phyloP scores from a whole-genome alignment of 2,329 filamentous ascomycete genomes.

The Onygenales sp. region DNA sequence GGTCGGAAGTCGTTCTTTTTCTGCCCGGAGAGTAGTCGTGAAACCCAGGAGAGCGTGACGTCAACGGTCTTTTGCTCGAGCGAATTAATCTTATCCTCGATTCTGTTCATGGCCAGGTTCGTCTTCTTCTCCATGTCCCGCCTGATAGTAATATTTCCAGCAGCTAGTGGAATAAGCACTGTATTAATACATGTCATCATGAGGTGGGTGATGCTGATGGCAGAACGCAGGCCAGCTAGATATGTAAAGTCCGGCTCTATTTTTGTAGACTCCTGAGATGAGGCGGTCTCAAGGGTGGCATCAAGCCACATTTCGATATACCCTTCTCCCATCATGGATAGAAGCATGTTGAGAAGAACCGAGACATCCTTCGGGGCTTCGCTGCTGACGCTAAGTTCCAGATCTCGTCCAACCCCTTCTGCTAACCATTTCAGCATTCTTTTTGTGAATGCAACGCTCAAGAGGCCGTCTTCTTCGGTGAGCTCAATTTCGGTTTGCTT shows the following conservation, averaged over 20 bases:
- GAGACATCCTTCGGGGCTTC: slow-evolving; percentile 94
- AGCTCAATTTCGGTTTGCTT: slow-evolving; percentile 83
- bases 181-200: slow-evolving; percentile 89
- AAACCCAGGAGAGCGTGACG: slow-evolving; percentile 66
- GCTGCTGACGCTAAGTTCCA: slow-evolving; percentile 77
- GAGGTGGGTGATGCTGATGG: slow-evolving; percentile 81
- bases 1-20: slow-evolving; percentile 86
- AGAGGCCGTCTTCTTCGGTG: slow-evolving; percentile 74
- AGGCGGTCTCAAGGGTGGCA: slow-evolving; percentile 63
- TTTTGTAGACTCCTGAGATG: slow-evolving; percentile 67
- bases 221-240: slow-evolving; percentile 65
- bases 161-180: slow-evolving; percentile 80
- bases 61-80: slow-evolving; percentile 62
- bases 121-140: slow-evolving; percentile 82
- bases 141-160: slow-evolving; percentile 80
- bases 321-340: slow-evolving; percentile 80
- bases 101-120: slow-evolving; percentile 60
- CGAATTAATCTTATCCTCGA: slow-evolving; percentile 73
- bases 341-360: slow-evolving; percentile 69
- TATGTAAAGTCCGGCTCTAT: slow-evolving; percentile 81
- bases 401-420: slow-evolving; percentile 80
- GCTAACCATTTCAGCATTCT: slow-evolving; percentile 97
- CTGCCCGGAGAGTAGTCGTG: slow-evolving; percentile 62
- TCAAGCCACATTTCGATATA: slow-evolving; percentile 59
- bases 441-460: slow-evolving; percentile 83